Evolutionary conservation across 2,329 filamentous ascomycete genomes (phyloP).

Genomic region (Pyrenophora seminiperda): DNA sequence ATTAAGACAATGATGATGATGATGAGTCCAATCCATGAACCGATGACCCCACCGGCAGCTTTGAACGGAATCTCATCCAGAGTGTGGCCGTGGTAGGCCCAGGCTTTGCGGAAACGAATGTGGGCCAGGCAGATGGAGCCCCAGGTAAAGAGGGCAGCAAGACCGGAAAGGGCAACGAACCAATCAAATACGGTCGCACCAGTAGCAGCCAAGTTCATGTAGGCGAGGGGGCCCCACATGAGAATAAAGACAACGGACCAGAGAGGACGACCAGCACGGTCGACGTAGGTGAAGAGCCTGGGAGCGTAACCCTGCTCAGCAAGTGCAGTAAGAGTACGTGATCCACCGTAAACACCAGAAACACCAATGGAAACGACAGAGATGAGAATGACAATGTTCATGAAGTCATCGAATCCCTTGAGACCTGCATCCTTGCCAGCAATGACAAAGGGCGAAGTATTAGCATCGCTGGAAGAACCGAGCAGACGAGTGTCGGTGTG

Average conservation of each 20-base stretch:
- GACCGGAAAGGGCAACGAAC: constrained; percentile 75
- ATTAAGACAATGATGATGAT: constrained; percentile 49
- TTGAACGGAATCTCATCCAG: constrained; percentile 54
- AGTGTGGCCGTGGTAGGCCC: constrained; percentile 46
- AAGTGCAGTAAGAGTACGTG: constrained; percentile 62
- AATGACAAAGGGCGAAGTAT: constrained; percentile 69
- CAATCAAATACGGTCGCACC: constrained; percentile 70
- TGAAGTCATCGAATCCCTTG: constrained; percentile 64
- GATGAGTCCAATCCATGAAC: constrained; percentile 48
- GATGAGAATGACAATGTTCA: constrained; percentile 70
- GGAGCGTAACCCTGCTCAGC: constrained; percentile 70
- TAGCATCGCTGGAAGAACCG: constrained; percentile 43
- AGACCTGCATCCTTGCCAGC: constrained; percentile 67
- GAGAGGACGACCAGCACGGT: constrained; percentile 79
- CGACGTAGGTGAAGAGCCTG: constrained; percentile 76
- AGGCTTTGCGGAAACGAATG: constrained; percentile 78
- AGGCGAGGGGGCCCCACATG: constrained; percentile 73
- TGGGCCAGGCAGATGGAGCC: constrained; percentile 85
- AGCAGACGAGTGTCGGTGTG: constrained; percentile 44
- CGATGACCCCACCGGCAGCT: constrained; percentile 48
- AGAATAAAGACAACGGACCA: constrained; percentile 73
- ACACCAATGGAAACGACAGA: constrained; percentile 65
- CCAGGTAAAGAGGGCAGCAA: constrained; percentile 80
- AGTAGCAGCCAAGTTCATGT: constrained; percentile 58
- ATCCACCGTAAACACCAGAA: constrained; percentile 62